Evolutionary conservation across 2,329 filamentous ascomycete genomes (phyloP), one percentile per base, ranked within the genome.

Genomic region (Thielaviopsis populi): DNA sequence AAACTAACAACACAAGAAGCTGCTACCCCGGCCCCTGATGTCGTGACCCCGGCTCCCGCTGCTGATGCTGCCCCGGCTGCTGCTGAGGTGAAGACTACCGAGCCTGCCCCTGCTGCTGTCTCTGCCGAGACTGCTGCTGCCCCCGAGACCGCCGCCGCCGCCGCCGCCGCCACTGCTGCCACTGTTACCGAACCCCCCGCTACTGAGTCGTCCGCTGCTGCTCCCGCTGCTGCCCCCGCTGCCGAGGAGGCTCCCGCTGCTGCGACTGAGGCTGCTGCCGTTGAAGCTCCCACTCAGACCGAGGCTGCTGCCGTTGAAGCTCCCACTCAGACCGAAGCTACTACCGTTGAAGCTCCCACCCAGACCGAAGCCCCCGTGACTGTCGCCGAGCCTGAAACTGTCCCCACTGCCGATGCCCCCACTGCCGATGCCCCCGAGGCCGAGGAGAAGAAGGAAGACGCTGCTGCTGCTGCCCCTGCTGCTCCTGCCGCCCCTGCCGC

Each of bases 61-160:
- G 70, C 71, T 60, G 69, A 68, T 66, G 69, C 68, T 65, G 67
- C 67, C 15, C 68, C 70, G 62, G 68, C 69, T 27, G 68, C 68
- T 41, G 66, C 68, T 33, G 67, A 73, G 41, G 68, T 70, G 4
- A 70, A 72, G 56, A 68, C 70, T 13, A 67, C 70, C 63, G 70
- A 72, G 69, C 68, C 69, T 58, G 61, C 58, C n/a, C n/a, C n/a
- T 17, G 22, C 60, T 41, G 41, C 43, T 37, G 53, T 33, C 46
- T 24, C 63, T 30, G 41, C 50, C 42, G 62, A 64, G 62, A 60
- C 63, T 54, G 33, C 56, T n/a, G 50, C 64, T n/a, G 50, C 54
- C n/a, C 42, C 60, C 53, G 53, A 59, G 33, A 48, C 60, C 37
- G 42, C 59, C 19, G 41, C 63, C 24, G 48, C 64, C 15, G 53